These are phyloP conservation scores for Desmodesmus armatus DNA, from an alignment of 139 green algal genomes.

Conservation along the genomic window DNA sequence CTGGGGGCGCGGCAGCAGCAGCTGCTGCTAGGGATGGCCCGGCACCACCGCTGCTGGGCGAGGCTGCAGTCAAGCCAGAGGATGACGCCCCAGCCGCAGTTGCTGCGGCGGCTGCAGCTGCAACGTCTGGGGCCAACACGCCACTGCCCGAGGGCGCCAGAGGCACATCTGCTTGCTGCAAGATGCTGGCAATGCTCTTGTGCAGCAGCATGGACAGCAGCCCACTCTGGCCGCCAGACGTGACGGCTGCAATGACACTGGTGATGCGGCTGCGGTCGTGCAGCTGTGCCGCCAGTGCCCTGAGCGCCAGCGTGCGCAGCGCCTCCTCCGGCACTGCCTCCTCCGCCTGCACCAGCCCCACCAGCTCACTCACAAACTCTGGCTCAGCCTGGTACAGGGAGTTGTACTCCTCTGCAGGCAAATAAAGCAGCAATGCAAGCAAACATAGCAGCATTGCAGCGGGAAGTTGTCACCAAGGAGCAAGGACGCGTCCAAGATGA, in stretches of 20 bases:
- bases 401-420: constrained; percentile 65
- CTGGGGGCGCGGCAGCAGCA: neutral
- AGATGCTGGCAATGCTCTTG: constrained; percentile 52
- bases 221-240: constrained; percentile 76
- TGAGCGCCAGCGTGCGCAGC: constrained; percentile 80
- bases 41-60: neutral
- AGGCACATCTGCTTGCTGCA: constrained; percentile 36
- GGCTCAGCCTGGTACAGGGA: constrained; percentile 75
- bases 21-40: neutral
- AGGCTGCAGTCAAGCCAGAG: neutral
- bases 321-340: constrained; percentile 70
- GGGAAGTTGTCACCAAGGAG: no score
- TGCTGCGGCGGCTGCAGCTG: neutral
- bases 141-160: constrained; percentile 38
- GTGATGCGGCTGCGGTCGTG: constrained; percentile 76
- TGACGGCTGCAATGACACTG: constrained; percentile 76
- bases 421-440: neutral
- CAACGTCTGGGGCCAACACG: neutral
- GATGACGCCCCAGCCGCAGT: neutral
- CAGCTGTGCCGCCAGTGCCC: constrained; percentile 78
- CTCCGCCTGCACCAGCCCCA: constrained; percentile 71
- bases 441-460: no score
- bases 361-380: constrained; percentile 86
- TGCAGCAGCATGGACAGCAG: constrained; percentile 87
- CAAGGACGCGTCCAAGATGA: no score